phyloP scores from a whole-genome alignment of 306 rosid genomes.

The Lathyrus oleraceus region DNA sequence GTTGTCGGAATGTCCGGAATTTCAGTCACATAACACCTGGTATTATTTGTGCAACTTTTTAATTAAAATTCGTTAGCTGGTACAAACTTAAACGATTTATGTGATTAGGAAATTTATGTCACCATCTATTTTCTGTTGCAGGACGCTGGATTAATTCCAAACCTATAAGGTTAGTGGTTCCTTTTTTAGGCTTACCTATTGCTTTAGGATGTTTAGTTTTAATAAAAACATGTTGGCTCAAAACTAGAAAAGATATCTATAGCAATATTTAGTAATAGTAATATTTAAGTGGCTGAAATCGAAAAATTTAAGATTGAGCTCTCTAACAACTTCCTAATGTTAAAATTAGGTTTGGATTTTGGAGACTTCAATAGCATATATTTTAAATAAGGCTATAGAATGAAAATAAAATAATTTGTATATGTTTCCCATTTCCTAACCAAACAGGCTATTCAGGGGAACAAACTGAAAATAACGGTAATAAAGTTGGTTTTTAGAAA shows the following conservation, averaged over 20 bases:
- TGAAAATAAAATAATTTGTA: conserved; percentile 13
- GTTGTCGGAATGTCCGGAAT: conserved; percentile 45
- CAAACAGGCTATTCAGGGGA: not conserved
- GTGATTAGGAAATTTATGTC: conserved; percentile 23
- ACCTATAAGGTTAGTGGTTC: conserved; percentile 55
- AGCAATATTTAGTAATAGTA: not conserved
- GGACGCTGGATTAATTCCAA: conserved; percentile 50
- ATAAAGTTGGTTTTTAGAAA: not conserved
- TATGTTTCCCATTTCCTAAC: conserved; percentile 6
- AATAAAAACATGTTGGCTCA: not conserved
- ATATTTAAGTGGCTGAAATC: conserved; percentile 1
- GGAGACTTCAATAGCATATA: conserved; percentile 7
- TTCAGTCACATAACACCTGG: conserved; percentile 53
- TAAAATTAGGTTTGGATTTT: conserved; percentile 7
- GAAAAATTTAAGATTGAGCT: not conserved
- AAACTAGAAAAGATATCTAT: conserved; percentile 14
- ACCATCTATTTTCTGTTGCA: conserved; percentile 33
- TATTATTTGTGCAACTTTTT: conserved; percentile 30
- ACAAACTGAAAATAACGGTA: not conserved
- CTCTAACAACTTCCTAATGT: not conserved
- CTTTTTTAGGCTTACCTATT: conserved; percentile 20
- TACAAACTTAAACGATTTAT: not conserved
- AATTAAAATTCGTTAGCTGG: not conserved
- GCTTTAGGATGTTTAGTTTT: not conserved
- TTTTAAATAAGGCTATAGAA: not conserved